These are phyloP conservation scores for Nigrospora oryzae DNA, from an alignment of 2,329 filamentous ascomycete species.

Conservation along the genomic window DNA sequence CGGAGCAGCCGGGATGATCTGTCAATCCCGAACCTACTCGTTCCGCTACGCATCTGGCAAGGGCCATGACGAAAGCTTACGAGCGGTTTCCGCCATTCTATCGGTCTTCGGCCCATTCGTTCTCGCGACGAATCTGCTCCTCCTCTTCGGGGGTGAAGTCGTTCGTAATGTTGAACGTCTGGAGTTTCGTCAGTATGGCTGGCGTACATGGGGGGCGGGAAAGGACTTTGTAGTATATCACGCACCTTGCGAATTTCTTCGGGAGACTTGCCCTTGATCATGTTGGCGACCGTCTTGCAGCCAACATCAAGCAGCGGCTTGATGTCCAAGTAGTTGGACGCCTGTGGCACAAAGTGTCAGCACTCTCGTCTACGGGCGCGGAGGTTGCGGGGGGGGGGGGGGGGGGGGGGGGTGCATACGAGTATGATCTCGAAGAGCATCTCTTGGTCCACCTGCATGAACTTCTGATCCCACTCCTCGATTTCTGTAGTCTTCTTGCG, in stretches of 20 bases:
- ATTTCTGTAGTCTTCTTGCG: conserved; percentile 99
- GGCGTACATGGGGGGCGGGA: no score
- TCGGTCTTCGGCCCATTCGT: conserved; percentile 84
- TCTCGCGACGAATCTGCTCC: conserved; percentile 90
- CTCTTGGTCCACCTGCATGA: conserved; percentile 99
- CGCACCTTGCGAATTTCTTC: conserved; percentile 83
- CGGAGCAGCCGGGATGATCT: no score
- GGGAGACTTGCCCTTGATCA: conserved; percentile 99
- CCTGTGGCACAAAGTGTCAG: conserved; percentile 42
- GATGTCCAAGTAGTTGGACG: conserved; percentile 98
- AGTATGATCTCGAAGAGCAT: conserved; percentile 99
- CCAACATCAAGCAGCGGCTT: conserved; percentile 96
- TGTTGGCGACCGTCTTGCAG: conserved; percentile 99
- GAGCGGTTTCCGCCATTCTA: conserved; percentile 26
- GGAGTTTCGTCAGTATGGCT: no score
- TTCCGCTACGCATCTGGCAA: no score
- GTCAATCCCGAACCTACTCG: no score
- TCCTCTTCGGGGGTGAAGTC: conserved; percentile 99
- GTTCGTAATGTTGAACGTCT: conserved; percentile 98
- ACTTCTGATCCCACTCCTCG: conserved; percentile 99
- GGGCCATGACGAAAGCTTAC: no score
- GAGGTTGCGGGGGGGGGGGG: no score
- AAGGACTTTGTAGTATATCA: no score
- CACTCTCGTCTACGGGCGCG: no score
- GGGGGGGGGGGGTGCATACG: conserved; percentile 33